Evolutionary conservation across 306 rosid genomes (phyloP).

Genomic region (Albizia julibrissin): DNA sequence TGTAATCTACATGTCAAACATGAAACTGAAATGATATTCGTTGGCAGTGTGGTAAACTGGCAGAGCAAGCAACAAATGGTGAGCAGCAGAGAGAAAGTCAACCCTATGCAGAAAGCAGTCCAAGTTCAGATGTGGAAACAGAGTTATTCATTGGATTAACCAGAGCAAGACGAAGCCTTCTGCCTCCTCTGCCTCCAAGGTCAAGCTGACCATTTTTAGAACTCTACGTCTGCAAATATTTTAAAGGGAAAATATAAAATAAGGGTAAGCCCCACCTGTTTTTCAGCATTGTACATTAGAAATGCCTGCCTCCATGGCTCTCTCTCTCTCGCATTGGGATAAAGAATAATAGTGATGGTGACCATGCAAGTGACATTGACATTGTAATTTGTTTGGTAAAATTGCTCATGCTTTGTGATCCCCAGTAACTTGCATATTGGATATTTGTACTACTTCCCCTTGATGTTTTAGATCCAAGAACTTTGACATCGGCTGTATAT

Average conservation of each 20-base stretch:
- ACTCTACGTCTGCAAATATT: background rate
- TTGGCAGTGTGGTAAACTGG: slow-evolving; percentile 38
- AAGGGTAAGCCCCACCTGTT: slow-evolving; percentile 12
- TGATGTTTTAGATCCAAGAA: background rate
- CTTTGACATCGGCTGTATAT: background rate
- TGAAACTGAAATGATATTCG: background rate
- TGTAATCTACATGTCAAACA: background rate
- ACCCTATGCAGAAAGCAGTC: slow-evolving; percentile 33
- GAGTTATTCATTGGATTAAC: slow-evolving; percentile 57
- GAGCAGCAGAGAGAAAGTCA: slow-evolving; percentile 31
- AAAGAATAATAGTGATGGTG: slow-evolving; percentile 1
- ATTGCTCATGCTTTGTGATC: background rate
- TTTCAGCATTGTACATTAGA: slow-evolving; percentile 14
- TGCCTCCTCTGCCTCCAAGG: slow-evolving; percentile 1
- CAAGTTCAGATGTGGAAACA: slow-evolving; percentile 62
- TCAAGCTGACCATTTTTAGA: background rate
- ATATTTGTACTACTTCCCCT: background rate
- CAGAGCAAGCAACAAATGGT: slow-evolving; percentile 1
- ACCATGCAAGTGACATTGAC: background rate
- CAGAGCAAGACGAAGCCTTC: slow-evolving; percentile 31
- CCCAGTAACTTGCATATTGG: background rate
- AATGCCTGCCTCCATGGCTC: background rate
- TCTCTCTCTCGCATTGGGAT: background rate
- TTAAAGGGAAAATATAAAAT: background rate
- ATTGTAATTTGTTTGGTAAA: background rate